Evolutionary conservation across 108 stramenopile species (phyloP).

Genomic region (Stephanodiscus minutulus): DNA sequence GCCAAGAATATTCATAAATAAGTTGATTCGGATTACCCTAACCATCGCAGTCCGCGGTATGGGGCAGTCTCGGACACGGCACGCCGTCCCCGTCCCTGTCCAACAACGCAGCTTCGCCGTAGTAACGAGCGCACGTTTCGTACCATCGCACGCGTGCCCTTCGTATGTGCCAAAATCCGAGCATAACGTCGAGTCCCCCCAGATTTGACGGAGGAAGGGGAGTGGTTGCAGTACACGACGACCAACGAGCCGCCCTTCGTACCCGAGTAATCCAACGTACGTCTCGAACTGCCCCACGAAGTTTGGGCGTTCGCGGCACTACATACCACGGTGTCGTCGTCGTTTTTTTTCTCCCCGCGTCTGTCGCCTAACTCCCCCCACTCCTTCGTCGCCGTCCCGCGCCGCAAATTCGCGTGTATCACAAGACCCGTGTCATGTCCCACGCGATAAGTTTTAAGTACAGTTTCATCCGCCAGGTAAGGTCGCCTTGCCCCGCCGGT

Average conservation of each 20-base stretch:
- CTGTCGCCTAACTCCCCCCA: no score
- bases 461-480: no score
- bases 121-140: conserved; percentile 56
- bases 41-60: conserved; percentile 50
- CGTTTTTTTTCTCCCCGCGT: no score
- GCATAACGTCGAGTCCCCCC: conserved; percentile 55
- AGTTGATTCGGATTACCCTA: no score
- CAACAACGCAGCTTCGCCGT: conserved; percentile 66
- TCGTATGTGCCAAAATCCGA: conserved; percentile 69
- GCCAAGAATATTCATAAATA: no score
- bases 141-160: conserved; percentile 58
- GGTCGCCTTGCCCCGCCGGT: no score
- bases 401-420: no score
- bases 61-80: conserved; percentile 72
- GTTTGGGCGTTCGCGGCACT: no score
- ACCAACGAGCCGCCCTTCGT: conserved; percentile 52
- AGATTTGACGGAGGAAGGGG: conserved; percentile 46
- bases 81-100: conserved; percentile 73
- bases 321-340: no score
- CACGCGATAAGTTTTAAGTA: no score
- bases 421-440: no score
- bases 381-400: no score
- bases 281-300: conserved; percentile 64
- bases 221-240: conserved; percentile 11
- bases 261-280: conserved; percentile 43